Conservation (phyloP, 345 rosid species). For the Raphanus raphanistrum region DNA sequence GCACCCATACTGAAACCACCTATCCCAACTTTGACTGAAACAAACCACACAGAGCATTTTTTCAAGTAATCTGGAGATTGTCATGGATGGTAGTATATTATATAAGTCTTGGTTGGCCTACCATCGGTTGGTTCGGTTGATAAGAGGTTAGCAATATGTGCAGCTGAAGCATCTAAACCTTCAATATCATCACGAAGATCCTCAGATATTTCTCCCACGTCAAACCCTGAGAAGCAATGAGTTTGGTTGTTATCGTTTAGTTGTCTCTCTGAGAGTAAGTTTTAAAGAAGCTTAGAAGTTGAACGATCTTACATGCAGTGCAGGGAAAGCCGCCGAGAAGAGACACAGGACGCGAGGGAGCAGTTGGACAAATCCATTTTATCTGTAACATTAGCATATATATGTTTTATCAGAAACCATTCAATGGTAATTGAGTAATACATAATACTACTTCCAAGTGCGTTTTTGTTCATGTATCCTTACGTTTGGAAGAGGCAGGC, state of each 20-base stretch:
- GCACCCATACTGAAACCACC: slow-evolving; percentile 91
- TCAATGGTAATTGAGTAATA: neutral
- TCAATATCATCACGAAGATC: slow-evolving; percentile 67
- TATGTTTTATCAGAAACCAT: slow-evolving; percentile 16
- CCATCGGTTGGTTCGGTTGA: slow-evolving; percentile 72
- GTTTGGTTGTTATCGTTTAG: neutral
- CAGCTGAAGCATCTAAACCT: slow-evolving; percentile 79
- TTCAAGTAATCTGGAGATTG: slow-evolving; percentile 17
- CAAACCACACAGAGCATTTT: slow-evolving; percentile 14
- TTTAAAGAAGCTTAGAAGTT: neutral
- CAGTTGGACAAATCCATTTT: slow-evolving; percentile 89
- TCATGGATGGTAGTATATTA: neutral
- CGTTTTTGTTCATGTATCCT: slow-evolving; percentile 27
- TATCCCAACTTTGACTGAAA: slow-evolving; percentile 55
- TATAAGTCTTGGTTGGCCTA: slow-evolving; percentile 36
- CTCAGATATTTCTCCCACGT: slow-evolving; percentile 62
- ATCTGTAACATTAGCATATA: slow-evolving; percentile 44
- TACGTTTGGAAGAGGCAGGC: slow-evolving; percentile 72
- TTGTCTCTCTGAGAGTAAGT: neutral
- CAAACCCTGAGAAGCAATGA: slow-evolving; percentile 58
- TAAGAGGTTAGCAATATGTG: slow-evolving; percentile 72
- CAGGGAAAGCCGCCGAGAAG: slow-evolving; percentile 70
- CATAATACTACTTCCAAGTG: neutral
- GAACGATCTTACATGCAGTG: slow-evolving; percentile 68
- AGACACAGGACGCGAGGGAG: slow-evolving; percentile 70